phyloP scores from a whole-genome alignment of 768 basidiomycete genomes.

The Termitomyces sp. region DNA sequence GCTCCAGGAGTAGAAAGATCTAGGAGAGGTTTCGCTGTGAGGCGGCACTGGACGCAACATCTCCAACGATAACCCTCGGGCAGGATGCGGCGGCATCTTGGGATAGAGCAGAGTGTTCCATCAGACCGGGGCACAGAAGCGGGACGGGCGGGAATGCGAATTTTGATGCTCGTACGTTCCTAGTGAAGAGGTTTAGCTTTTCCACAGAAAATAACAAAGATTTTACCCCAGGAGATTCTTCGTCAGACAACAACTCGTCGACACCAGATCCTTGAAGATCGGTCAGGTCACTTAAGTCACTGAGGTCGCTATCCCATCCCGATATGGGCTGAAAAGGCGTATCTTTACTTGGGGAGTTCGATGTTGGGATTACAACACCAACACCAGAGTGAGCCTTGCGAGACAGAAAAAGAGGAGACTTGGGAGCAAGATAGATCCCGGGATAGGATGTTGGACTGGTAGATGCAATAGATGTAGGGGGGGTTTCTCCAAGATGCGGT shows the following conservation, averaged over 20 bases:
- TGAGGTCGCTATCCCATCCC: conserved; percentile 30
- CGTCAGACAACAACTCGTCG: conserved; percentile 8
- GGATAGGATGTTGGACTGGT: not conserved
- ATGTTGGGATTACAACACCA: not conserved
- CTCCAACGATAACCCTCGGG: conserved; percentile 32
- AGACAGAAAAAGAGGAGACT: not conserved
- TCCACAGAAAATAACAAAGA: not conserved
- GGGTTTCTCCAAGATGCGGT: not conserved
- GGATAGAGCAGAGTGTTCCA: conserved; percentile 22
- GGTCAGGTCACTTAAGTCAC: conserved; percentile 23
- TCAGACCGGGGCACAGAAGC: conserved; percentile 1
- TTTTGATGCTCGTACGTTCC: conserved; percentile 22
- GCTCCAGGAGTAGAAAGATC: conserved; percentile 23
- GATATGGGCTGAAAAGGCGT: conserved; percentile 2
- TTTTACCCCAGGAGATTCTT: not conserved
- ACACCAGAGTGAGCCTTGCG: not conserved
- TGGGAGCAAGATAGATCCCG: not conserved
- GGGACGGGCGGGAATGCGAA: conserved; percentile 26
- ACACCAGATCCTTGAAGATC: conserved; percentile 15
- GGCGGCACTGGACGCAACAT: conserved; percentile 35
- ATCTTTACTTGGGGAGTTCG: not conserved
- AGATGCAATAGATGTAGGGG: not conserved
- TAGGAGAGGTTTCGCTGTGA: not conserved
- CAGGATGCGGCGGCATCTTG: conserved; percentile 27
- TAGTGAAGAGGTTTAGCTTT: not conserved